phyloP scores from a whole-genome alignment of 495 filamentous ascomycete species.

The Aspergillus carlsbadensis region DNA sequence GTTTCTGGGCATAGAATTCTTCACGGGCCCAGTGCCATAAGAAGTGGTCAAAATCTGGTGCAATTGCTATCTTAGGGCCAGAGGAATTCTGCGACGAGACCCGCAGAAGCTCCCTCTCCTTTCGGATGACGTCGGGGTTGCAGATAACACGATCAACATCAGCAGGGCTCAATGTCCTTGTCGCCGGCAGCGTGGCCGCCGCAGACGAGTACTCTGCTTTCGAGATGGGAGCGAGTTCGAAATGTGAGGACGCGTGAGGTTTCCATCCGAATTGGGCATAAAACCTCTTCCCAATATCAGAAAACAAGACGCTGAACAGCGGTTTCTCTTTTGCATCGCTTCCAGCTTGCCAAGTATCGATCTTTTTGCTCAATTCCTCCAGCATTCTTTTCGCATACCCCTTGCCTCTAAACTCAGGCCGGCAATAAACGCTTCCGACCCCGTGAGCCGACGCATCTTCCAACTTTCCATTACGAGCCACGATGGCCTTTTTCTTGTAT shows the following conservation, averaged over 20 bases:
- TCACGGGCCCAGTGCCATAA: constrained; percentile 87
- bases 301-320: constrained; percentile 77
- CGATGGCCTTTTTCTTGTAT: constrained; percentile 70
- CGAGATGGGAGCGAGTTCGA: constrained; percentile 55
- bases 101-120: constrained; percentile 33
- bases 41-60: constrained; percentile 71
- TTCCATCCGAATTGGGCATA: constrained; percentile 83
- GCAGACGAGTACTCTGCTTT: constrained; percentile 20
- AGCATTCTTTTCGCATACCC: constrained; percentile 80
- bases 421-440: constrained; percentile 84
- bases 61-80: constrained; percentile 57
- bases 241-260: constrained; percentile 67
- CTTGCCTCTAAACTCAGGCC: constrained; percentile 64
- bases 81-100: constrained; percentile 31
- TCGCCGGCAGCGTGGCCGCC: constrained; percentile 13
- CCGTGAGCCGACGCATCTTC: constrained; percentile 72
- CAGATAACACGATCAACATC: constrained; percentile 38
- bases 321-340: constrained; percentile 34
- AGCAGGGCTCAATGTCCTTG: constrained; percentile 25
- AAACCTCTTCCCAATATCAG: constrained; percentile 93
- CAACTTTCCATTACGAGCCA: constrained; percentile 49
- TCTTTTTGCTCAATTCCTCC: constrained; percentile 49
- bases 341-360: constrained; percentile 53
- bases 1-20: constrained; percentile 68
- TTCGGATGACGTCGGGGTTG: constrained; percentile 29